These are phyloP conservation scores for Myxozyma sirexii DNA, from an alignment of 805 yeast genomes.

Conservation along the genomic window DNA sequence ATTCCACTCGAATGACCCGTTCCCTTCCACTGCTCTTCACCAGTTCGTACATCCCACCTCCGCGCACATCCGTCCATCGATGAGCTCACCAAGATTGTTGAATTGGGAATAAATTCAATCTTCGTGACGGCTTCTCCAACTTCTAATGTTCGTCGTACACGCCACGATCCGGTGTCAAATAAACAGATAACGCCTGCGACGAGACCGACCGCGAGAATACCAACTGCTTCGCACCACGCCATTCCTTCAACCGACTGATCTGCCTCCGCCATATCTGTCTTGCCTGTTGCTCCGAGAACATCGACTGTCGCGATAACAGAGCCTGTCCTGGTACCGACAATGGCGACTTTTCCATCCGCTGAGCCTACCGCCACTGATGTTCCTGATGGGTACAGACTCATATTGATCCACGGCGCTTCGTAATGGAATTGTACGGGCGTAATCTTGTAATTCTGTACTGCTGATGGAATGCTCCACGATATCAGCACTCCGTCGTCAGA, in stretches of 20 bases:
- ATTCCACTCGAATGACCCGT: slow-evolving; percentile 95
- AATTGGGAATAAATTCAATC: slow-evolving; percentile 56
- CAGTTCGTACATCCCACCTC: slow-evolving; percentile 88
- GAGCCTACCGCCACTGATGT: slow-evolving; percentile 76
- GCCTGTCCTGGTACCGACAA: slow-evolving; percentile 78
- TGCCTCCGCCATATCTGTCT: slow-evolving; percentile 51
- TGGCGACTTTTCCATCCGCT: slow-evolving; percentile 80
- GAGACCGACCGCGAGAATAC: slow-evolving; percentile 80
- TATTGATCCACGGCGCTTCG: slow-evolving; percentile 86
- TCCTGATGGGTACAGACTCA: slow-evolving; percentile 55
- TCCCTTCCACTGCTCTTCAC: slow-evolving; percentile 73
- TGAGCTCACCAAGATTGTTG: slow-evolving; percentile 66
- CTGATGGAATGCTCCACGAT: slow-evolving; percentile 87
- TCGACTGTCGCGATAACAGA: slow-evolving; percentile 65
- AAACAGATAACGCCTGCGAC: slow-evolving; percentile 86
- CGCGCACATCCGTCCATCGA: slow-evolving; percentile 84
- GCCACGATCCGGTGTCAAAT: slow-evolving; percentile 85
- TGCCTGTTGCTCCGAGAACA: slow-evolving; percentile 48
- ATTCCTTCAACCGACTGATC: slow-evolving; percentile 71
- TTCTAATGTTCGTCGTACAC: slow-evolving; percentile 69
- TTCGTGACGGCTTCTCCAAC: slow-evolving; percentile 85
- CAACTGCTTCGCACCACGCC: slow-evolving; percentile 68
- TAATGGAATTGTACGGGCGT: slow-evolving; percentile 71
- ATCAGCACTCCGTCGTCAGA: slow-evolving; percentile 86
- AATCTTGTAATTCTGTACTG: slow-evolving; percentile 67